These are phyloP conservation scores for Exophiala mesophila DNA, from an alignment of 2,329 filamentous ascomycete species.

Conservation along the genomic window DNA sequence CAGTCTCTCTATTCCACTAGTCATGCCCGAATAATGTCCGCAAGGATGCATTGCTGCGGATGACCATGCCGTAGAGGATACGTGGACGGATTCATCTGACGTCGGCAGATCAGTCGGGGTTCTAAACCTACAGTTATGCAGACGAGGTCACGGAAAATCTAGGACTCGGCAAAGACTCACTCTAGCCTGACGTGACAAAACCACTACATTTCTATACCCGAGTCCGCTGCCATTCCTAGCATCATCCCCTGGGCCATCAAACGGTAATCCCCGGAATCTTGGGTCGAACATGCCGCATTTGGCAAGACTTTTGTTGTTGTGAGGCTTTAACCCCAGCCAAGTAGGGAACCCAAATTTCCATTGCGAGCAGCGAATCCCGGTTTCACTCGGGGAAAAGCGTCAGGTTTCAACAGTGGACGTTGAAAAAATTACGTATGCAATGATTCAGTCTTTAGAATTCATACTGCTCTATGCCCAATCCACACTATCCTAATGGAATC, in stretches of 20 bases:
- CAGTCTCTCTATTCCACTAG: conserved; percentile 54
- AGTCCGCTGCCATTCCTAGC: conserved; percentile 35
- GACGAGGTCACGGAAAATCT: neutral
- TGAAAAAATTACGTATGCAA: no score
- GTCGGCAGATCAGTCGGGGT: neutral
- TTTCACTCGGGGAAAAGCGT: no score
- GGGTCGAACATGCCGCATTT: no score
- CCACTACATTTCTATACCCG: conserved; percentile 43
- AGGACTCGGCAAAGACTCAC: neutral
- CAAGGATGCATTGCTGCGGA: conserved; percentile 48
- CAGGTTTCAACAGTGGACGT: no score
- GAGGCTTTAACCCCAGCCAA: no score
- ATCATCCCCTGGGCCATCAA: no score
- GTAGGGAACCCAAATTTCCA: no score
- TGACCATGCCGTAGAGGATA: conserved; percentile 46
- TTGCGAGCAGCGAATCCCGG: no score
- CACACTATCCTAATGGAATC: neutral
- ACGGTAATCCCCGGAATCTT: no score
- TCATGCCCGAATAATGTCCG: conserved; percentile 50
- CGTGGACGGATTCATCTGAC: conserved; percentile 46
- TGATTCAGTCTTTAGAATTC: no score
- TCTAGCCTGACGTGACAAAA: neutral
- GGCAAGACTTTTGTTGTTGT: no score
- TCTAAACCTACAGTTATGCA: neutral
- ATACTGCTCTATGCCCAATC: neutral